A percentile compares a stretch with the other conserved stretches of the same genome.
Evolutionary conservation across 208 protist species (phyloP).

Genomic region (Crithidia mellificae): DNA sequence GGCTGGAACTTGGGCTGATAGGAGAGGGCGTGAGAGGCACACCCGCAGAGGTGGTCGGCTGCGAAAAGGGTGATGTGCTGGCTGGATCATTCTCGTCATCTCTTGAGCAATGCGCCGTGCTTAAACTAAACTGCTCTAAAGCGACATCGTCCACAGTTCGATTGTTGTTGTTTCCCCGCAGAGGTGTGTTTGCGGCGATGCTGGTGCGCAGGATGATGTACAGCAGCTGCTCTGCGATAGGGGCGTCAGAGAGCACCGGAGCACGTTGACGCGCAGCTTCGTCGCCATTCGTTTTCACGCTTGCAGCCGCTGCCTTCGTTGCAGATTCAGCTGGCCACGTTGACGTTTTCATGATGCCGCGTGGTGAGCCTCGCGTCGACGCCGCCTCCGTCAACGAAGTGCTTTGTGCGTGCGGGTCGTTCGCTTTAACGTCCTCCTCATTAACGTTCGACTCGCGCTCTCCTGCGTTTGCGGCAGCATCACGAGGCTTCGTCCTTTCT

Average conservation of each 20-base stretch:
- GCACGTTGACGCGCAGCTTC: not conserved
- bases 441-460: not conserved
- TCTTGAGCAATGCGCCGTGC: no score
- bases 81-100: no score
- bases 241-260: not conserved
- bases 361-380: not conserved
- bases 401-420: not conserved
- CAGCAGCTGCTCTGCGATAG: constrained; percentile 62
- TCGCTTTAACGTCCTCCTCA: not conserved
- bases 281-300: not conserved
- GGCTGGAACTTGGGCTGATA: constrained; percentile 14
- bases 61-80: not conserved
- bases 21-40: not conserved
- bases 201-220: constrained; percentile 85
- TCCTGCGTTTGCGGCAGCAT: no score
- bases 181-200: constrained; percentile 37
- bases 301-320: not conserved
- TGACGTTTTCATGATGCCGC: constrained; percentile 15
- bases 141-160: not conserved
- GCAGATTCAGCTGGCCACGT: not conserved
- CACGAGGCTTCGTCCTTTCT: not conserved
- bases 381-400: not conserved
- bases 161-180: not conserved
- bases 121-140: no score
- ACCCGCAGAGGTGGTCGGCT: not conserved